Evolutionary conservation across 2,329 filamentous ascomycete genomes (phyloP).

Genomic region (Penicillium sp.): DNA sequence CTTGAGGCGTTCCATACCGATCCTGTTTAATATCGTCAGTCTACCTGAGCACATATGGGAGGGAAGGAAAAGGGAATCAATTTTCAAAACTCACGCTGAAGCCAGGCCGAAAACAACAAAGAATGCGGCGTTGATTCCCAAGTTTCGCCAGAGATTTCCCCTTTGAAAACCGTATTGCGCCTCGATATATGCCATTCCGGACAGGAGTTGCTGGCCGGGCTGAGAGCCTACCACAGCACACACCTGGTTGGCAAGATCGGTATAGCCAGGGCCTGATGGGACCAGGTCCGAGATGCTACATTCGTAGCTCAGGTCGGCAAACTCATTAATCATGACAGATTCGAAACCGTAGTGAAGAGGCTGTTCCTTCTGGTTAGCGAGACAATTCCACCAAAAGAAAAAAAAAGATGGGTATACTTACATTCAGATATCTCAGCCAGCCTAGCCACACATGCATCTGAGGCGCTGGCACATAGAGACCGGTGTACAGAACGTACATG

Average conservation of each 20-base stretch:
- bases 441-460: conserved; percentile 68
- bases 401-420: conserved; percentile 52
- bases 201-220: conserved; percentile 56
- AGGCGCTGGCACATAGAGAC: conserved; percentile 71
- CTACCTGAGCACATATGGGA: background rate
- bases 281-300: conserved; percentile 65
- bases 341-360: conserved; percentile 27
- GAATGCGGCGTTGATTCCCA: conserved; percentile 1
- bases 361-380: background rate
- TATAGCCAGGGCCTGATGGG: conserved; percentile 65
- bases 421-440: conserved; percentile 74
- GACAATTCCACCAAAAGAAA: background rate
- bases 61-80: background rate
- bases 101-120: background rate
- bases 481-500: conserved; percentile 70
- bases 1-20: background rate
- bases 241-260: conserved; percentile 69
- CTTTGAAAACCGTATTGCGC: conserved; percentile 27
- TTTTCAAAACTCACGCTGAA: background rate
- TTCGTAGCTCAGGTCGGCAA: conserved; percentile 60
- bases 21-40: background rate
- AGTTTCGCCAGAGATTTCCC: conserved; percentile 10
- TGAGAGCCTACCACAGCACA: conserved; percentile 57
- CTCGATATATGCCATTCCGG: conserved; percentile 52
- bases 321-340: conserved; percentile 85